Percentiles rank a stretch among this genome's conserved stretches.
phyloP scores from a whole-genome alignment of 306 rosid genomes.

The Trifolium repens region DNA sequence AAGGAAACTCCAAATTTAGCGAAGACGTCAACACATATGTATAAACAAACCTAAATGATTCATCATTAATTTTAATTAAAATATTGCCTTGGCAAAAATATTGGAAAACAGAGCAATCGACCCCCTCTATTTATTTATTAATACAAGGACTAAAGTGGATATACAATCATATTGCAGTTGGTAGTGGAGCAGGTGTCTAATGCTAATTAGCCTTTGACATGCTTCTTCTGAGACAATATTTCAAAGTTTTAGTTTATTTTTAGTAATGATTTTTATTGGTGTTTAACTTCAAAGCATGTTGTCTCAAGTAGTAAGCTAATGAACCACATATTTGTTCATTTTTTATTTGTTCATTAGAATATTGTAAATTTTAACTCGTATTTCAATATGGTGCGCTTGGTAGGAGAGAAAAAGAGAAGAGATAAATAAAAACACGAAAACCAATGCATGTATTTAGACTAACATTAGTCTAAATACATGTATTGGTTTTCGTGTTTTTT shows the following conservation, averaged over 20 bases:
- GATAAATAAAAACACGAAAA: no score
- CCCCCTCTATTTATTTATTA: background rate
- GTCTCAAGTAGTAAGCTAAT: conserved; percentile 1
- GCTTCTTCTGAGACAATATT: background rate
- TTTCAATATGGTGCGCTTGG: no score
- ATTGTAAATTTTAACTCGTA: no score
- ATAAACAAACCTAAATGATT: background rate
- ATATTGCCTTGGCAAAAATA: background rate
- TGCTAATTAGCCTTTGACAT: conserved; percentile 34
- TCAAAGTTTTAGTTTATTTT: background rate
- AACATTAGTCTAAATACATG: no score
- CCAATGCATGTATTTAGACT: no score
- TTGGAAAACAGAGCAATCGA: background rate
- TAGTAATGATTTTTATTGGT: background rate
- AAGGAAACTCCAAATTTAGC: no score
- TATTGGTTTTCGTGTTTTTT: no score
- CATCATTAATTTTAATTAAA: background rate
- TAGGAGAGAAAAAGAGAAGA: no score
- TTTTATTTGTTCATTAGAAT: no score
- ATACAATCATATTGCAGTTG: conserved; percentile 48
- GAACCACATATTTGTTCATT: background rate
- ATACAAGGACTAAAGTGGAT: conserved; percentile 37
- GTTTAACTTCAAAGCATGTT: background rate
- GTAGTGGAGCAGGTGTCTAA: conserved; percentile 46
- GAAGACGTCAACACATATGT: no score